Conservation (phyloP, 257 asterid genomes). For the Capsicum rhomboideum region DNA sequence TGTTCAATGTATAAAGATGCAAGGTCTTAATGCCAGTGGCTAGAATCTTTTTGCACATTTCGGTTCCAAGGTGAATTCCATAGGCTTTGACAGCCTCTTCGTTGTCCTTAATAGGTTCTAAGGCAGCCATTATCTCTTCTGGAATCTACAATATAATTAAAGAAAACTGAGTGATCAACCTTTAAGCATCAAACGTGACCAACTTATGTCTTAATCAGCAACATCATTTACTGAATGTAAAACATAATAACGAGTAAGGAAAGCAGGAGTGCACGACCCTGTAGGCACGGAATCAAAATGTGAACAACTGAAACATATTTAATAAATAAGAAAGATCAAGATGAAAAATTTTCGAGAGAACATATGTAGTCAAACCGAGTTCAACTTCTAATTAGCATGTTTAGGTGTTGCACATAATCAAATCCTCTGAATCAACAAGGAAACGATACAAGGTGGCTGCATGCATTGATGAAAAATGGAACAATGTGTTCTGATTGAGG, state of each 20-base stretch:
- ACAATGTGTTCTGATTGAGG: background rate
- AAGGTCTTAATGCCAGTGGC: slow-evolving; percentile 82
- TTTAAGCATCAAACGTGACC: background rate
- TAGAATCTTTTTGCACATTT: slow-evolving; percentile 96
- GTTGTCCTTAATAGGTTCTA: slow-evolving; percentile 97
- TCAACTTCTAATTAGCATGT: background rate
- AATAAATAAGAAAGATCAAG: background rate
- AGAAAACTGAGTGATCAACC: background rate
- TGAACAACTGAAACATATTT: background rate
- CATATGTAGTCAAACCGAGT: background rate
- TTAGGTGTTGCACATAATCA: background rate
- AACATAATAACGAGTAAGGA: background rate
- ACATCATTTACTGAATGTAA: background rate
- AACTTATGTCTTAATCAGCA: background rate
- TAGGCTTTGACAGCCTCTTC: slow-evolving; percentile 98
- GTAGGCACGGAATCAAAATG: background rate
- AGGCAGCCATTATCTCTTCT: slow-evolving; percentile 78
- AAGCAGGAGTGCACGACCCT: background rate
- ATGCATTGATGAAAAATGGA: background rate
- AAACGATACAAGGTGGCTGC: background rate
- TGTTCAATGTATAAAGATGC: slow-evolving; percentile 88
- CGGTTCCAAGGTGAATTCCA: slow-evolving; percentile 94
- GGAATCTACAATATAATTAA: slow-evolving; percentile 49
- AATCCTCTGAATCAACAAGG: background rate
- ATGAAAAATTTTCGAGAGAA: background rate